These are phyloP conservation scores for Ceratonia siliqua DNA, from an alignment of 306 rosid species.

Conservation along the genomic window DNA sequence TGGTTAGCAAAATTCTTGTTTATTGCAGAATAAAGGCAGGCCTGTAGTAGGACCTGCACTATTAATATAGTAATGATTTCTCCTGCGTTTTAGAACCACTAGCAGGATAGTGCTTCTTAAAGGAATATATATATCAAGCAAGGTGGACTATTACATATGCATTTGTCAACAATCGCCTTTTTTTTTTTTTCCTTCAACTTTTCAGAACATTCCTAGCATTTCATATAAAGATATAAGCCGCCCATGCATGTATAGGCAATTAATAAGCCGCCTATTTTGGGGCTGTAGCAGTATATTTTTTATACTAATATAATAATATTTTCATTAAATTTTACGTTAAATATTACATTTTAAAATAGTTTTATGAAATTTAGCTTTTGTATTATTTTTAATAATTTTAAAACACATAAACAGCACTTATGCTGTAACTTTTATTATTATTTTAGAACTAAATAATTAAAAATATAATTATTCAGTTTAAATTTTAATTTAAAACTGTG, in stretches of 20 bases:
- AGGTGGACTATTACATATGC: conserved; percentile 27
- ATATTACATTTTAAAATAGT: too few species aligned
- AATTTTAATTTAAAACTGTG: too few species aligned
- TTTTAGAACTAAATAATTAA: too few species aligned
- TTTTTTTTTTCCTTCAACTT: background rate
- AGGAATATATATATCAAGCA: conserved; percentile 33
- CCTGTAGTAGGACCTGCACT: conserved; percentile 38
- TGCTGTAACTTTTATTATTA: too few species aligned
- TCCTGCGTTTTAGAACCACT: conserved; percentile 35
- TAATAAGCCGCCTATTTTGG: too few species aligned
- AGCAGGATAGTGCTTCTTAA: conserved; percentile 40
- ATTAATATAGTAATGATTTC: conserved; percentile 42
- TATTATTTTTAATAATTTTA: too few species aligned
- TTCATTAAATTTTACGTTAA: too few species aligned
- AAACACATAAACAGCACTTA: too few species aligned
- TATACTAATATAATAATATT: too few species aligned
- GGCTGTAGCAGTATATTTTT: too few species aligned
- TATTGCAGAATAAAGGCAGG: conserved; percentile 30
- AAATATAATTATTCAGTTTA: too few species aligned
- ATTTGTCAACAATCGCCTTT: background rate
- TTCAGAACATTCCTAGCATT: background rate
- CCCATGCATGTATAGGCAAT: background rate
- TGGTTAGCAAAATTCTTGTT: conserved; percentile 18
- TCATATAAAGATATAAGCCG: background rate
- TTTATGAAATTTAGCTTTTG: too few species aligned